Evolutionary conservation across 371 early-diverging fungal genomes (phyloP), one percentile per base, ranked within the genome.

Genomic region (Mucor racemosus): DNA sequence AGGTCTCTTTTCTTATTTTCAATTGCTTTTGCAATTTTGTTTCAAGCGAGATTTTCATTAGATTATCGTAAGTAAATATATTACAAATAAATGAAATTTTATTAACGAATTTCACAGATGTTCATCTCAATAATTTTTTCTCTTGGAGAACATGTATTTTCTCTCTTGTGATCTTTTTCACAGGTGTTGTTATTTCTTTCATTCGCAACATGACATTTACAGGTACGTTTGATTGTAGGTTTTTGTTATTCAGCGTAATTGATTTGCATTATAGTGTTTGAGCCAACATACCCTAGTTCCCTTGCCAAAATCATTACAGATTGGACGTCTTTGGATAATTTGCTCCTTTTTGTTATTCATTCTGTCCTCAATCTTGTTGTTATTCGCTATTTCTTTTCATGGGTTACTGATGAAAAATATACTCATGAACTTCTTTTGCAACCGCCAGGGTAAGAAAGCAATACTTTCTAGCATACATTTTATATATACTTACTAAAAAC

Each of bases 361-460:
- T 33, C 44, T 26, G n/a, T 57, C 10, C 26, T 41, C 33, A 63
- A 55, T 33, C 15, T 63, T 19, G 31, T 64, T 14, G 19, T 62
- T 1, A 60, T 67, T 56, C 50, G 56, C 8, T 61, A 38, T 35
- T 74, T 70, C 54, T 70, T 74, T 31, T 60, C 50, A 15, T 58
- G 54, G 26, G 42, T 70, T 35, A 40, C 42, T 17, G 11, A 56
- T 36, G 74, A 74, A 57, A 61, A 67, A 7, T 66, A 60, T 17
- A 64, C 66, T 1, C 19, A 13, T 1, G 34, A 50, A 4, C 41
- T 71, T 4, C 39, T 63, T 4, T 50, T 66, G n/a, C 58, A 56
- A n/a, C 66, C 66, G 4, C 61, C 62, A 40, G 66, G 71, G 71
- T 71, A 71, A 50, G 17, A 19, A 58, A 41, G 6, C 10, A 50